These are phyloP conservation scores for Candida glucosophila DNA, from an alignment of 1,139 yeast species.

Conservation along the genomic window DNA sequence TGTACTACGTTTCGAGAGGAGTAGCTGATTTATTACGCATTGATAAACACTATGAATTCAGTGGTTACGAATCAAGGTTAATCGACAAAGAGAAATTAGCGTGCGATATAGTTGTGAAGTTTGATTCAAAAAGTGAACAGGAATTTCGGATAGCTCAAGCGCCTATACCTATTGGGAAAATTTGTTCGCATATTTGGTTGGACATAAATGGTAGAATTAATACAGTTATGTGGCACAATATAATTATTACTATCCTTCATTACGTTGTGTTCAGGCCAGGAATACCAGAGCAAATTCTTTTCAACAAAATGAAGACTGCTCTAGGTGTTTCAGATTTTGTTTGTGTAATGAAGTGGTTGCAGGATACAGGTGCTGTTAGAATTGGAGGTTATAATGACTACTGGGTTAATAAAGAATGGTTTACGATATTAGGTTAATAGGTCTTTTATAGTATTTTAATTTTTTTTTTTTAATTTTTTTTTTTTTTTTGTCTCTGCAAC, in stretches of 20 bases:
- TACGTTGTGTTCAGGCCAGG: constrained; percentile 66
- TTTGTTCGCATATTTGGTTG: constrained; percentile 70
- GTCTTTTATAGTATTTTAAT: neutral
- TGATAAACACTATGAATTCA: constrained; percentile 40
- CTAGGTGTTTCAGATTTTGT: constrained; percentile 42
- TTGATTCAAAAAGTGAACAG: constrained; percentile 2
- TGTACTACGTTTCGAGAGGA: constrained; percentile 34
- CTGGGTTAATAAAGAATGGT: constrained; percentile 50
- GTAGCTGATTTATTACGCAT: constrained; percentile 39
- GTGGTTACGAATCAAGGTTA: constrained; percentile 55
- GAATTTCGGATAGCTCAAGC: constrained; percentile 5
- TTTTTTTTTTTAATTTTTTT: constrained; percentile 1
- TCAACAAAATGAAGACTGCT: constrained; percentile 27
- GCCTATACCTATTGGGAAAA: constrained; percentile 48
- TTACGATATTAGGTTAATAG: constrained; percentile 22
- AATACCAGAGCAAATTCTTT: constrained; percentile 27
- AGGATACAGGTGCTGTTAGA: constrained; percentile 29
- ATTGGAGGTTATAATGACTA: constrained; percentile 38
- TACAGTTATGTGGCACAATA: constrained; percentile 47
- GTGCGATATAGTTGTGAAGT: constrained; percentile 45
- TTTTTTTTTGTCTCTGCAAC: neutral
- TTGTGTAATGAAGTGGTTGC: constrained; percentile 52
- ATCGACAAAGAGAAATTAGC: constrained; percentile 54
- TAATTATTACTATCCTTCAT: constrained; percentile 40
- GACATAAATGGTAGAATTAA: constrained; percentile 57